These are phyloP conservation scores for Hypoxylon lenormandii DNA, from an alignment of 495 filamentous ascomycete species.

Conservation along the genomic window DNA sequence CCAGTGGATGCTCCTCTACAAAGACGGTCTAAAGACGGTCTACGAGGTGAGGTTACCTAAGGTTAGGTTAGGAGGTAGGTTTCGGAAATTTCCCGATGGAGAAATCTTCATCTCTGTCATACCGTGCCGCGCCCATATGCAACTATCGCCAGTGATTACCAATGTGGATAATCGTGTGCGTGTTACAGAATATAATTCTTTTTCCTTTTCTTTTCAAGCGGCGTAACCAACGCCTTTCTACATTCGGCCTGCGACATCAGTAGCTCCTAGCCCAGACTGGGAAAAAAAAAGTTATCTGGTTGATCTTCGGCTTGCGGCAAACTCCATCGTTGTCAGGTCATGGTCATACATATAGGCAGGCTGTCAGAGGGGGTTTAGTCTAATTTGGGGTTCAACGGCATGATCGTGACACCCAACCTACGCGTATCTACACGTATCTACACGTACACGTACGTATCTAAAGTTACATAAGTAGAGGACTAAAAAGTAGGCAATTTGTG, in stretches of 20 bases:
- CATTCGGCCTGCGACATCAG: neutral
- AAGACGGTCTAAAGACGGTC: neutral
- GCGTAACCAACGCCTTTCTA: neutral
- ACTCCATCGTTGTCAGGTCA: neutral
- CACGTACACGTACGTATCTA: neutral
- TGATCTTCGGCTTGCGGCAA: slow-evolving; percentile 15
- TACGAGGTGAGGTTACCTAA: too few relatives aligned
- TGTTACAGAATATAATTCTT: too few relatives aligned
- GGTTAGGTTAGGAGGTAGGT: neutral
- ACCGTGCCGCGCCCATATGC: slow-evolving; percentile 1
- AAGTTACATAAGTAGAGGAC: neutral
- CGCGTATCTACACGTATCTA: too few relatives aligned
- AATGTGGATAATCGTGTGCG: too few relatives aligned
- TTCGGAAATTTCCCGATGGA: slow-evolving; percentile 21
- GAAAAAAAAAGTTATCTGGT: slow-evolving; percentile 15
- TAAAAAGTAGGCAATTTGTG: neutral
- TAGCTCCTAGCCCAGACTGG: slow-evolving; percentile 20
- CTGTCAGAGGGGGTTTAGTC: neutral
- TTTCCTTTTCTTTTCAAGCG: neutral
- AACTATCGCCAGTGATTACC: neutral
- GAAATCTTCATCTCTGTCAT: neutral
- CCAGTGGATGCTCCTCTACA: neutral
- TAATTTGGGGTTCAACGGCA: too few relatives aligned
- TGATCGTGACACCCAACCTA: too few relatives aligned
- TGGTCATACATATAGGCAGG: neutral